Base-by-base conservation (phyloP, 306 rosid genomes). In the Corylus americana region DNA sequence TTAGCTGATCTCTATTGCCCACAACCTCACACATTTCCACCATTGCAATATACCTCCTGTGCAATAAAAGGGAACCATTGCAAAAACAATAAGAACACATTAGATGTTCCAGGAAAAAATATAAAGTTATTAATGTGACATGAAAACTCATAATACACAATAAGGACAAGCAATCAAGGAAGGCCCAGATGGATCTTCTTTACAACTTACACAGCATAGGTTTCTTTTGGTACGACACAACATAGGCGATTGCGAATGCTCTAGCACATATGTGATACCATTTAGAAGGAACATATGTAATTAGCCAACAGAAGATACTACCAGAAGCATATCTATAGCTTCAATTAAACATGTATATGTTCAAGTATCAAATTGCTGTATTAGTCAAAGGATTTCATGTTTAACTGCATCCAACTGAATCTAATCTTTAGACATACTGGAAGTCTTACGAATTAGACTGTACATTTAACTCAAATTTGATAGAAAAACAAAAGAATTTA, bases 11-110 rank as follows among this genome's bases (percentile, higher is more conserved):
- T 77, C 90, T 85, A 57, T 83, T 86, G 77, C 94, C 92, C 76
- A 92, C 92, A 85, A 90, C 90, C 73, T 90, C 92, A 78, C 98
- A 92, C 98, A 95, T 92, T 83, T 94, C 98, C 53, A 91, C 89
- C 98, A 92, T 91, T 13, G 97, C 98, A 69, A 89, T 80, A 79
- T 90, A 89, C 80, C 98, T 88, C 98, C 98, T 95, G 91, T 35
- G 80, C 79, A 76, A 85, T 47, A 89, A 37, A 89, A 37, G 44
- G 61, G 55, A 25, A 54, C 11, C 37, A 72, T 74, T 80, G 80
- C 17, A 39, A 69, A 76, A 78, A 66, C 59, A 55, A 86, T 16
- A 82, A 8, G 57, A 44, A 22, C 5, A 70, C 50, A 71, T 44
- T 27, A 78, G 7, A 54, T 29, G 70, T 42, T 62, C 55, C 9